Evolutionary conservation across 306 rosid species (phyloP), one percentile per base, ranked within the genome.

Genomic region (Acacia acuminata): DNA sequence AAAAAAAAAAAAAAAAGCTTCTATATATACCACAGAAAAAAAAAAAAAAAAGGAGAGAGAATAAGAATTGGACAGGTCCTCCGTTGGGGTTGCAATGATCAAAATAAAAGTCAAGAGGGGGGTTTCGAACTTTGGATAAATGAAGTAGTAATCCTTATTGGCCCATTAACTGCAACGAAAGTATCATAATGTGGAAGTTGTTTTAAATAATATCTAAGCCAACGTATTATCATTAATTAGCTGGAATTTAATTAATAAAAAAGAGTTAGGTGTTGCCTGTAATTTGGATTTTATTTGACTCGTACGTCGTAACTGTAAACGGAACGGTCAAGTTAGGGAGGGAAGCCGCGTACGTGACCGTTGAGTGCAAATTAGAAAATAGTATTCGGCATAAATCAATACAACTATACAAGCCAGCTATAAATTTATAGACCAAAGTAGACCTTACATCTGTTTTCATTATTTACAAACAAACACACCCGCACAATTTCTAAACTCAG

Each of bases 341-440:
- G 20, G 68, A 82, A 79, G 73, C 73, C 82, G 82, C 77, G 32
- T 30, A 30, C 32, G 86, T 83, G 69, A 77, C 30, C 83, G 81
- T 34, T 50, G 43, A 47, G 63, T 76, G 79, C 84, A 79, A 71
- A 48, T 27, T 32, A 60, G 30, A 25, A 27, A 20, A 5, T 20
- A 45, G 30, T 27, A 38, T 51, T 22, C n/a, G 30, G 8, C 71
- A 34, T 8, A 66, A 34, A 38, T 38, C 44, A 68, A 19, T 1
- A 27, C 9, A 17, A 27, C 27, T 27, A n/a, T n/a, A n/a, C n/a
- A 0, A 8, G 15, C 47, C 47, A 38, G 48, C 27, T 22, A 8
- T 19, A 3, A 19, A 36, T 22, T 67, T 38, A 10, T 19, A 8
- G 3, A 36, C 27, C 27, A 27, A 27, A 27, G 0, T 27, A 27